Conservation (phyloP, 805 yeast species). For the Yamadazyma insecticola region DNA sequence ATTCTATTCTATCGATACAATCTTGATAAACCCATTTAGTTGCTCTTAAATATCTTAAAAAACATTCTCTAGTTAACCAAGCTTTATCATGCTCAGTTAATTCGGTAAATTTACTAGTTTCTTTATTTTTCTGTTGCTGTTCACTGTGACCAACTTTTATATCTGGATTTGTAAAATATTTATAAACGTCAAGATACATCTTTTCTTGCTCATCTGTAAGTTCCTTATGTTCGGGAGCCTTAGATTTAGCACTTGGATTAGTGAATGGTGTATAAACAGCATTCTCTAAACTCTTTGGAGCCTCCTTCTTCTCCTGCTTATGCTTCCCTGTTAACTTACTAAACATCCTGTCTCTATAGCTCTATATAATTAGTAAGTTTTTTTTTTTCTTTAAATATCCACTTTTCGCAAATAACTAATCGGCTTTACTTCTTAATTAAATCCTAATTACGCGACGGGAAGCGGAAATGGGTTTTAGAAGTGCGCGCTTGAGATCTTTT, state of each 20-base stretch:
- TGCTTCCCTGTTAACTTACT: slow-evolving; percentile 15
- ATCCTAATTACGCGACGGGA: too few relatives aligned
- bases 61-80: slow-evolving; percentile 92
- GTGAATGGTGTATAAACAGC: slow-evolving; percentile 16
- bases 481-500: too few relatives aligned
- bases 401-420: too few relatives aligned
- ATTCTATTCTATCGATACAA: slow-evolving; percentile 69
- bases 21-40: slow-evolving; percentile 81
- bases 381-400: too few relatives aligned
- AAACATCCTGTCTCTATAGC: too few relatives aligned
- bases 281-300: slow-evolving; percentile 7
- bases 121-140: slow-evolving; percentile 37
- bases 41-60: slow-evolving; percentile 86
- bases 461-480: too few relatives aligned
- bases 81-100: slow-evolving; percentile 58
- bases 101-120: slow-evolving; percentile 18
- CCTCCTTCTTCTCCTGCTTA: slow-evolving; percentile 6
- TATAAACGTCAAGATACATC: slow-evolving; percentile 59
- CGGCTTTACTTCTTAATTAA: too few relatives aligned
- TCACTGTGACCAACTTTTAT: slow-evolving; percentile 49
- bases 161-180: slow-evolving; percentile 54
- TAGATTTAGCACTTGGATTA: slow-evolving; percentile 26
- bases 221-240: slow-evolving; percentile 44
- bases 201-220: slow-evolving; percentile 52
- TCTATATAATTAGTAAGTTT: too few relatives aligned